Base-by-base conservation (phyloP, 1,139 yeast genomes). In the Lodderomyces jiufengensis region DNA sequence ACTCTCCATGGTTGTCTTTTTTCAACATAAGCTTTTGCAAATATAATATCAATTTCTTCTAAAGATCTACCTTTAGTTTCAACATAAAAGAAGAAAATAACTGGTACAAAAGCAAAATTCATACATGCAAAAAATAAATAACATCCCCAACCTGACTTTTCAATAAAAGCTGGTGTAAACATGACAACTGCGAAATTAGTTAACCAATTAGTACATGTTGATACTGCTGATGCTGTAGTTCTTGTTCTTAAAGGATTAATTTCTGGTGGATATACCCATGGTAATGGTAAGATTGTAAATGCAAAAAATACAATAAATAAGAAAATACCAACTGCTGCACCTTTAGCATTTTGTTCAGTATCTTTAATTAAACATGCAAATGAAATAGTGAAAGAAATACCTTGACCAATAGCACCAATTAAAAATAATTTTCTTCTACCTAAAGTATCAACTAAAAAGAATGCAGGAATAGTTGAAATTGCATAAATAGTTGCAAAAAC, bases 381-480 rank as follows among this genome's bases (percentile, higher is more conserved):
- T 8, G 71, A 61, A 36, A 68, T 59, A 5, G 61, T 50, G 51
- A 68, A 65, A 8, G 74, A 55, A 40, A 55, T 24, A 43, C 62
- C 73, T 52, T 69, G 74, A 40, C 78, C 78, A 34, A 54, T 35
- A 28, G 78, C 76, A 49, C 80, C 79, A 43, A 60, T 56, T 44
- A 73, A 59, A 51, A 74, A 64, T 52, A 74, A 62, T 39, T 68
- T 77, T 70, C 95, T 78, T 55, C 87, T 82, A 50, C 81, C 81
- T 28, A 82, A 57, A 34, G 71, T 67, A 51, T 84, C 92, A 52
- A 81, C 68, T 48, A 77, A 55, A 59, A 76, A 78, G 57, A 76
- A 76, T 3, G 85, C 76, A 32, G 84, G 82, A 47, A 78, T 66
- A 26, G 87, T 77, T 37, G 77, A 69, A 16, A 80, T 46, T 11